Conservation (phyloP, 371 early-diverging fungal species). For the Mortierella sp. region DNA sequence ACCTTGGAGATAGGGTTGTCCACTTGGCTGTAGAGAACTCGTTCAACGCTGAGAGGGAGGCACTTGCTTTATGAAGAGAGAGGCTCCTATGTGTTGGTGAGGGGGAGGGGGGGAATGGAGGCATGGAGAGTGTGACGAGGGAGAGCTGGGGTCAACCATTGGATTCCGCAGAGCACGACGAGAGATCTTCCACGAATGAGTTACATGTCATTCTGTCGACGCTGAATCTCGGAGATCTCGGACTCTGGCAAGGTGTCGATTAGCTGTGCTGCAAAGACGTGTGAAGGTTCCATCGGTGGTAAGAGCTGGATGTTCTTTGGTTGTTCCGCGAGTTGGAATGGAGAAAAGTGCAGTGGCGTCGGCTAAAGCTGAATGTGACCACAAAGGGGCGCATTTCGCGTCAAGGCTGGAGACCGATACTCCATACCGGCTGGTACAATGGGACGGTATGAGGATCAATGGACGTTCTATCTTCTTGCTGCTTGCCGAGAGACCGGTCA, state of each 20-base stretch:
- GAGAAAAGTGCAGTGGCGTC: too few relatives aligned
- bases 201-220: slow-evolving; percentile 42
- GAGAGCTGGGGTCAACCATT: neutral
- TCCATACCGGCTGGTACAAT: too few relatives aligned
- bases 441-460: too few relatives aligned
- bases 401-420: too few relatives aligned
- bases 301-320: neutral
- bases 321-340: too few relatives aligned
- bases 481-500: neutral
- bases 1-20: slow-evolving; percentile 42
- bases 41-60: slow-evolving; percentile 40
- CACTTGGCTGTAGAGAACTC: slow-evolving; percentile 51
- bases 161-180: neutral
- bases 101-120: neutral
- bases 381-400: too few relatives aligned
- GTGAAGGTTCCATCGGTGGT: slow-evolving; percentile 31
- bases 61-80: slow-evolving; percentile 34
- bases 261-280: slow-evolving; percentile 31
- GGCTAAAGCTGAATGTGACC: too few relatives aligned
- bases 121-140: neutral
- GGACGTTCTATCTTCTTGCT: too few relatives aligned
- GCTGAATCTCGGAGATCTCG: slow-evolving; percentile 46
- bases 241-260: slow-evolving; percentile 36
- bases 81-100: slow-evolving; percentile 16
- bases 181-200: neutral